A percentile compares a stretch with the other conserved stretches of the same genome.
These are phyloP conservation scores for Gracilaria vermiculophylla DNA, from an alignment of 23 red algal genomes.

Conservation along the genomic window DNA sequence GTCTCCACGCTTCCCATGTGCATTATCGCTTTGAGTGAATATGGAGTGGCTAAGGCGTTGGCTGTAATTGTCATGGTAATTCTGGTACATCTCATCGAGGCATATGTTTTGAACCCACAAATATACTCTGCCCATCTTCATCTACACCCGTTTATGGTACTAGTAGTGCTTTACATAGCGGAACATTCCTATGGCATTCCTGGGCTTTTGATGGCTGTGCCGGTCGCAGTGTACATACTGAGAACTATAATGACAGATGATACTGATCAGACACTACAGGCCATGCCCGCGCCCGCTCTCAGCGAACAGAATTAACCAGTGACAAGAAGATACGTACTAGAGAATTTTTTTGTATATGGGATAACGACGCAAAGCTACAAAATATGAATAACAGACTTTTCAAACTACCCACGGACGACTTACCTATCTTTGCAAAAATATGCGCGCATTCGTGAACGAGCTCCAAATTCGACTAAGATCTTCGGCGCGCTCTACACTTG, in stretches of 20 bases:
- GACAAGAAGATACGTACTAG: background rate
- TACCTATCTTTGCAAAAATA: background rate
- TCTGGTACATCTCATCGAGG: slow-evolving; percentile 90
- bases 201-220: slow-evolving; percentile 89
- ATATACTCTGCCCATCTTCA: slow-evolving; percentile 96
- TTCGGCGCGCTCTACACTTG: too few relatives aligned
- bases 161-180: slow-evolving; percentile 89
- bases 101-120: slow-evolving; percentile 91
- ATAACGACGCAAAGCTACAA: background rate
- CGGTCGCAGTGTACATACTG: slow-evolving; percentile 87
- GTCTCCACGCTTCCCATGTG: slow-evolving; percentile 94
- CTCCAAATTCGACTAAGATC: too few relatives aligned
- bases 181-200: slow-evolving; percentile 90
- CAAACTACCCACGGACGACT: too few relatives aligned
- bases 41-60: slow-evolving; percentile 69
- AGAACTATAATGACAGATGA: slow-evolving; percentile 56
- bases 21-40: slow-evolving; percentile 89
- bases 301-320: background rate
- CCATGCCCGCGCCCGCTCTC: background rate
- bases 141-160: slow-evolving; percentile 88
- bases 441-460: background rate
- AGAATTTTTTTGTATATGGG: background rate
- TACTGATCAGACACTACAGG: background rate
- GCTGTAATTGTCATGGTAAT: slow-evolving; percentile 93
- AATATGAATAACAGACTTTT: background rate